Evolutionary conservation across 805 yeast genomes (phyloP), one percentile per base, ranked within the genome.

Genomic region (Hanseniaspora clermontiae): DNA sequence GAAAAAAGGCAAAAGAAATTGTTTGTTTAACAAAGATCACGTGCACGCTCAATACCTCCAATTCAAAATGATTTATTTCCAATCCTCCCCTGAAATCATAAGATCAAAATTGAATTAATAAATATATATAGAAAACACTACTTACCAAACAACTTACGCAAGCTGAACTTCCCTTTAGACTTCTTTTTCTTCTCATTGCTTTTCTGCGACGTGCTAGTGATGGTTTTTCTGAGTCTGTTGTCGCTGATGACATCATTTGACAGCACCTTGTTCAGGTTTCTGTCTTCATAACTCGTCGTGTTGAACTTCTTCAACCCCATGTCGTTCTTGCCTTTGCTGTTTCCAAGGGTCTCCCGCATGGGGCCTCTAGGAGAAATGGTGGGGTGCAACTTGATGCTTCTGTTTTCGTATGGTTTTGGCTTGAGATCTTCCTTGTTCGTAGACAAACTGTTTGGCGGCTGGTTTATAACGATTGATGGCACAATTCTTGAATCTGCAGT

Each of bases 341-440:
- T 19, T 1, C 24, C 19, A 15, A 10, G 27, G 19, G 14, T 11
- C 11, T 12, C 38, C 4, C 12, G 38, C n/a, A 14, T 12, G 1
- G 27, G 27, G 12, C 29, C 3, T 45, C 45, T 36, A 5, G 49
- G 55, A 8, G 50, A 43, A 12, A 36, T 39, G 4, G 29, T 19
- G n/a, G 57, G 57, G n/a, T 45, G 51, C 14, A 53, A 37, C 34
- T 39, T 45, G 6, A 53, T 32, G 9, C 47, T 46, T 53, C 57
- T 46, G 19, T 46, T 53, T 20, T 29, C 51, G 19, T 49, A 49
- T 0, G 57, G 57, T 19, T 53, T 53, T 8, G 47, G 20, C 17
- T 31, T 43, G 11, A 43, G 8, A 34, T 43, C 38, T 7, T 17
- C 17, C 19, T 38, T 8, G 34, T 36, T 17, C 14, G 38, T 17